These are phyloP conservation scores for Cladosporium cucumerinum DNA, from an alignment of 2,329 filamentous ascomycete genomes.

Conservation along the genomic window DNA sequence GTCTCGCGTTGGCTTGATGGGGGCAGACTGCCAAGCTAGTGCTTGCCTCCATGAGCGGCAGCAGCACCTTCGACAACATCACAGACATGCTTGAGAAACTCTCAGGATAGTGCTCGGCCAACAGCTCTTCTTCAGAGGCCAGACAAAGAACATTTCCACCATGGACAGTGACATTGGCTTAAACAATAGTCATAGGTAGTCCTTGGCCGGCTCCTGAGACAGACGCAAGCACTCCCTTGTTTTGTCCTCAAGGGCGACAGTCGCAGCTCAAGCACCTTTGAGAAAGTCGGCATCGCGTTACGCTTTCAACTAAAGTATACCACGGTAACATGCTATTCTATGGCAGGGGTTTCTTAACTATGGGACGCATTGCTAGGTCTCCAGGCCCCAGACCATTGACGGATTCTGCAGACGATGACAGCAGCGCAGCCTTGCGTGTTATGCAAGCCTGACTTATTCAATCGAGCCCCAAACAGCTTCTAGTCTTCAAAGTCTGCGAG, in stretches of 20 bases:
- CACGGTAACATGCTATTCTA: neutral
- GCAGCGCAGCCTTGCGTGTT: neutral
- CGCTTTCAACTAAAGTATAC: neutral
- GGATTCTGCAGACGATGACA: neutral
- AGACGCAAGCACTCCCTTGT: neutral
- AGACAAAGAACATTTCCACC: neutral
- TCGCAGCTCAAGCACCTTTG: neutral
- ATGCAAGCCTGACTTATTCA: neutral
- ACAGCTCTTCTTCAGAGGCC: neutral
- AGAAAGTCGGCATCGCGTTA: neutral
- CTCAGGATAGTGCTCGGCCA: neutral
- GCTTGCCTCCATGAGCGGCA: neutral
- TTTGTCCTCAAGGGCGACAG: neutral
- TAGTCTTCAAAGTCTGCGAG: neutral
- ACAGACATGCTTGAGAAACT: neutral
- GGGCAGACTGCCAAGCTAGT: neutral
- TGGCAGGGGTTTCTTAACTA: neutral
- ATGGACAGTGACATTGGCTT: neutral
- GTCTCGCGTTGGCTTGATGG: neutral
- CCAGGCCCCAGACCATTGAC: neutral
- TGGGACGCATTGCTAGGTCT: neutral
- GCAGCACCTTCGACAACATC: neutral
- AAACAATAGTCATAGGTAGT: neutral
- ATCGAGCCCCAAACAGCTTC: neutral
- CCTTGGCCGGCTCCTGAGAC: neutral